Percentiles rank a stretch among this genome's conserved stretches.
phyloP scores from a whole-genome alignment of 73 alveolate species.

The Tetrahymena thermophila region DNA sequence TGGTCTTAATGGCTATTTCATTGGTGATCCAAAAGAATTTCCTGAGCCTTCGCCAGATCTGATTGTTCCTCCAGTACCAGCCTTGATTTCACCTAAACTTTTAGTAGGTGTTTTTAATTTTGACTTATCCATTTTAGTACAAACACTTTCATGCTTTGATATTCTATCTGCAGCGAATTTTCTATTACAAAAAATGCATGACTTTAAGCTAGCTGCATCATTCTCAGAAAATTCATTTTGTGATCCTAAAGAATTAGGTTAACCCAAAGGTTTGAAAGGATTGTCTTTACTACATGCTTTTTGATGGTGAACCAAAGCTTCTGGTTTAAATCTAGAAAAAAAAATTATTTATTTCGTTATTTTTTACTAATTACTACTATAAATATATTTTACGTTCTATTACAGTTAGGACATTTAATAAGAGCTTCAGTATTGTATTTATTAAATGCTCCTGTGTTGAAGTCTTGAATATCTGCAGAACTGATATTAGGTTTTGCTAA shows the following conservation, averaged over 20 bases:
- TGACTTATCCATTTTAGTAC: constrained; percentile 9
- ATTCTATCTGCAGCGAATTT: constrained; percentile 41
- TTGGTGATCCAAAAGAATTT: neutral
- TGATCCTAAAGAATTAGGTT: neutral
- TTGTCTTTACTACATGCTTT: constrained; percentile 56
- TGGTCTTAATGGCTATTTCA: constrained; percentile 49
- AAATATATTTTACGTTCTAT: constrained; percentile 56
- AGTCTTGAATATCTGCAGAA: constrained; percentile 45
- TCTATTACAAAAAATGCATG: constrained; percentile 40
- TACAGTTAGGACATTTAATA: constrained; percentile 80
- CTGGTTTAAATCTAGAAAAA: constrained; percentile 68
- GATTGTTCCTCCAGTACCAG: constrained; percentile 4
- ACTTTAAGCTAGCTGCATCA: constrained; percentile 10
- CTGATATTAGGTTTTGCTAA: neutral
- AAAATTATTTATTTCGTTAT: too few species aligned
- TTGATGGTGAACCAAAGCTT: constrained; percentile 68
- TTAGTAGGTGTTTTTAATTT: constrained; percentile 28
- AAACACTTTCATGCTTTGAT: constrained; percentile 1
- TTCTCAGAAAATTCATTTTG: neutral
- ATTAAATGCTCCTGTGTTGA: constrained; percentile 78
- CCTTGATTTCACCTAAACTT: constrained; percentile 8
- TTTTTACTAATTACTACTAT: too few species aligned
- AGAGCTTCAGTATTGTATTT: constrained; percentile 70
- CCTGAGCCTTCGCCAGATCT: neutral
- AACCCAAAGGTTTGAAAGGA: constrained; percentile 25